Base-by-base conservation (phyloP, 2,329 filamentous ascomycete genomes). In the Amylocarpus encephaloides region DNA sequence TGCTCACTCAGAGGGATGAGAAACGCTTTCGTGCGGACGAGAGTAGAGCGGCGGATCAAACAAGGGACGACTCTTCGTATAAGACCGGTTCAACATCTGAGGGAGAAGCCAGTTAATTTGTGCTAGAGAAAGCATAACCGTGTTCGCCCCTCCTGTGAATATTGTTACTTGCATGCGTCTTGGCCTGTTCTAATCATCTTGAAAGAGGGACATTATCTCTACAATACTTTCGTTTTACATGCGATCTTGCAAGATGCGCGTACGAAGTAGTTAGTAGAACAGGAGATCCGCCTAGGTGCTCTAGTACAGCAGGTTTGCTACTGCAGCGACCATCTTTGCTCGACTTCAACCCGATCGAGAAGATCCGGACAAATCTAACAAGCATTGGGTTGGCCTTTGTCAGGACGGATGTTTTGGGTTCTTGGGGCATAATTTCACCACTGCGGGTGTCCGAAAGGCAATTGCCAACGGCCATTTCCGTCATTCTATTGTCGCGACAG, bases 1-100 rank as follows among this genome's bases (percentile, higher is more conserved):
- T 53, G 51, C 51, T 55, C 45, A 46, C 40, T 46, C 46, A 52
- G 35, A 45, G 41, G 39, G 46, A 55, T 45, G 46, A 55, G 46
- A 49, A 52, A 50, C 39, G 50, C 40, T 55, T 52, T 55, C 39
- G 50, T 32, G 49, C 50, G 19, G 47, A 55, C 29, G 53, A 55
- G 53, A 50, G 35, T 50, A 55, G 48, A 45, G 46, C 50, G 29
- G 46, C 36, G 46, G 42, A 53, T 46, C 47, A 50, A 50, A 38
- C 42, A 22, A 47, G 34, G 47, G 49, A 46, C 43, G 49, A 51
- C 35, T 46, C 35, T 46, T 51, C 43, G 19, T 51, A 46, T 29
- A 51, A 46, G 35, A 46, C 49, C 6, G 43, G 49, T 40, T 51
- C 49, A 49, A 49, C 39, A 43, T 49, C 39, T 49, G 47, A 49